Evolutionary conservation across 257 asterid genomes (phyloP).

Genomic region (Datura wrightii): DNA sequence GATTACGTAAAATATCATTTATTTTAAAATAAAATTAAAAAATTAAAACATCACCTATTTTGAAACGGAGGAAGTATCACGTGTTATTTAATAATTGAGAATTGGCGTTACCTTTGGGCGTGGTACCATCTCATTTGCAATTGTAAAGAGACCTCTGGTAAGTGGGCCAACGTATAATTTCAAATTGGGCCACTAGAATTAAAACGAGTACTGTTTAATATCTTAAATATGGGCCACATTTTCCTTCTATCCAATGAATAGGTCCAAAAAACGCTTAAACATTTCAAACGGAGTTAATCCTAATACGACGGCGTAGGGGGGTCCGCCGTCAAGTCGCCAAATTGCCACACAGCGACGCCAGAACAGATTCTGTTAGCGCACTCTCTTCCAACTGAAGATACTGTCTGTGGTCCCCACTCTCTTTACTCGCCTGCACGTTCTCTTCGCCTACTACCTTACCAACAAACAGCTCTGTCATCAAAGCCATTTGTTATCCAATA

Average conservation of each 20-base stretch:
- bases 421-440: conserved; percentile 71
- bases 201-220: neutral
- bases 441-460: conserved; percentile 35
- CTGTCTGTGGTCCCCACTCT: conserved; percentile 46
- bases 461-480: conserved; percentile 41
- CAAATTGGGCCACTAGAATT: conserved; percentile 11
- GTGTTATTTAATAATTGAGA: conserved; percentile 11
- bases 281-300: neutral
- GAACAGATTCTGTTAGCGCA: conserved; percentile 42
- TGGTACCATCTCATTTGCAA: conserved; percentile 17
- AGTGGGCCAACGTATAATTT: neutral
- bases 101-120: neutral
- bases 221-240: neutral
- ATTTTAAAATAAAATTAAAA: no score
- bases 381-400: conserved; percentile 48
- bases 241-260: neutral
- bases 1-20: no score
- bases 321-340: conserved; percentile 38
- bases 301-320: conserved; percentile 35
- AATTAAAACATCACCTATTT: no score
- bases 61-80: no score
- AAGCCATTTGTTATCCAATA: neutral
- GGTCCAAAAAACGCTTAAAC: neutral
- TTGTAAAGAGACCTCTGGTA: neutral
- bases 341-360: conserved; percentile 54